Conservation (phyloP, 768 basidiomycete genomes). For the Collybia nuda region DNA sequence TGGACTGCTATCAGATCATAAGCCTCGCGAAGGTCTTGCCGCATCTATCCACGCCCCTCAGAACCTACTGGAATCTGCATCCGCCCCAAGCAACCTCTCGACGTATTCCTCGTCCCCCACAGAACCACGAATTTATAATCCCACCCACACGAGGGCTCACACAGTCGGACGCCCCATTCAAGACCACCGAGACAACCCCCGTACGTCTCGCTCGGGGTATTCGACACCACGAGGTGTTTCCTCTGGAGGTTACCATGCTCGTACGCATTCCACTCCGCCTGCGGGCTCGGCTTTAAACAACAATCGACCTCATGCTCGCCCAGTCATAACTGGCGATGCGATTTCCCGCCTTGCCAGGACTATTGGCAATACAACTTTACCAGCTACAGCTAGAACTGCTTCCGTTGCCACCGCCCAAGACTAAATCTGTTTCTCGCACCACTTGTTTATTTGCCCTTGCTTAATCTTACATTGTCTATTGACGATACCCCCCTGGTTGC, state of each 20-base stretch:
- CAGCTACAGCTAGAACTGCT: slow-evolving; percentile 22
- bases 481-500: slow-evolving; percentile 4
- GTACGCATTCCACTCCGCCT: slow-evolving; percentile 70
- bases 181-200: slow-evolving; percentile 26
- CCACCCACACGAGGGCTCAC: slow-evolving; percentile 54
- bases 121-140: slow-evolving; percentile 18
- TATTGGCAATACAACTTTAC: slow-evolving; percentile 41
- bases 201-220: slow-evolving; percentile 42
- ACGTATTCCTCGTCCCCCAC: slow-evolving; percentile 24
- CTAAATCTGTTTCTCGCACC: slow-evolving; percentile 11
- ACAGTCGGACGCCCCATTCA: slow-evolving; percentile 46
- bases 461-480: not conserved
- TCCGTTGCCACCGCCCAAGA: slow-evolving; percentile 21
- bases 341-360: slow-evolving; percentile 65
- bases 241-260: slow-evolving; percentile 41
- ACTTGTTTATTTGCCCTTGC: not conserved
- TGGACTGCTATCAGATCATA: slow-evolving; percentile 9
- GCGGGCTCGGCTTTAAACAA: slow-evolving; percentile 26
- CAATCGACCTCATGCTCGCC: slow-evolving; percentile 52
- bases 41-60: slow-evolving; percentile 62
- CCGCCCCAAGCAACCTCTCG: slow-evolving; percentile 37
- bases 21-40: slow-evolving; percentile 29
- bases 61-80: slow-evolving; percentile 35
- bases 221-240: slow-evolving; percentile 40
- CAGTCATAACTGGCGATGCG: slow-evolving; percentile 74